phyloP scores from a whole-genome alignment of 2,329 filamentous ascomycete species.

The Madurella mycetomatis region DNA sequence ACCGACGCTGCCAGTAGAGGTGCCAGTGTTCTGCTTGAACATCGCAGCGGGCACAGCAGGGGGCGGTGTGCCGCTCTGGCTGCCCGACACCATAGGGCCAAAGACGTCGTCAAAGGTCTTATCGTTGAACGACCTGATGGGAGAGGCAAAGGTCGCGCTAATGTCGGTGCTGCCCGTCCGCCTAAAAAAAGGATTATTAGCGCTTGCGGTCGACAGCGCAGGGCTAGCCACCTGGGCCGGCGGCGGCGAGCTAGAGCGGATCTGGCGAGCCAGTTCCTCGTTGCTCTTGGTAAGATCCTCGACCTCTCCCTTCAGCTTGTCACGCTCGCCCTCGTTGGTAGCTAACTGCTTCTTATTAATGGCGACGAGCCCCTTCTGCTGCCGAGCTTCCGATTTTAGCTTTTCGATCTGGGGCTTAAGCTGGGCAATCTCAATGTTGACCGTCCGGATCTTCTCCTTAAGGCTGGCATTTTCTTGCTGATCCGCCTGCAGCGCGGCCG shows the following conservation, averaged over 20 bases:
- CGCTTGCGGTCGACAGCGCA: constrained; percentile 62
- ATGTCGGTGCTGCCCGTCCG: constrained; percentile 59
- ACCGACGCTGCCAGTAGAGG: constrained; percentile 49
- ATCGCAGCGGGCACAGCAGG: constrained; percentile 56
- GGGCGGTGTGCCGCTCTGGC: constrained; percentile 39
- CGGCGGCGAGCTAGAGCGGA: constrained; percentile 46
- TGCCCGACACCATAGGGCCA: constrained; percentile 54
- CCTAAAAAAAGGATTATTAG: constrained; percentile 94
- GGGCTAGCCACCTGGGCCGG: constrained; percentile 62
- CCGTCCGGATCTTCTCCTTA: constrained; percentile 79
- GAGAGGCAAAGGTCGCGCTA: constrained; percentile 50
- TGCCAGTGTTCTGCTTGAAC: constrained; percentile 59
- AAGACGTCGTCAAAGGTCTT: constrained; percentile 84
- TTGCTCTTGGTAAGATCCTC: constrained; percentile 61
- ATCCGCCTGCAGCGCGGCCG: constrained; percentile 72
- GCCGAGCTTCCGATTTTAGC: constrained; percentile 82
- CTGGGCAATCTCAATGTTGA: constrained; percentile 77
- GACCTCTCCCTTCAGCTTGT: constrained; percentile 79
- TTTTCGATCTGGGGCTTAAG: constrained; percentile 91
- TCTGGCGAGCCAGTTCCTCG: constrained; percentile 54
- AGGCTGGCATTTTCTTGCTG: constrained; percentile 81
- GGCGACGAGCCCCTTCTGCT: constrained; percentile 92
- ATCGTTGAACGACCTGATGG: constrained; percentile 49
- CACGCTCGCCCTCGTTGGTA: constrained; percentile 82
- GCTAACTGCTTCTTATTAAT: constrained; percentile 98